Evolutionary conservation across 371 early-diverging fungal species (phyloP).

Genomic region (Rhizopus sp.): DNA sequence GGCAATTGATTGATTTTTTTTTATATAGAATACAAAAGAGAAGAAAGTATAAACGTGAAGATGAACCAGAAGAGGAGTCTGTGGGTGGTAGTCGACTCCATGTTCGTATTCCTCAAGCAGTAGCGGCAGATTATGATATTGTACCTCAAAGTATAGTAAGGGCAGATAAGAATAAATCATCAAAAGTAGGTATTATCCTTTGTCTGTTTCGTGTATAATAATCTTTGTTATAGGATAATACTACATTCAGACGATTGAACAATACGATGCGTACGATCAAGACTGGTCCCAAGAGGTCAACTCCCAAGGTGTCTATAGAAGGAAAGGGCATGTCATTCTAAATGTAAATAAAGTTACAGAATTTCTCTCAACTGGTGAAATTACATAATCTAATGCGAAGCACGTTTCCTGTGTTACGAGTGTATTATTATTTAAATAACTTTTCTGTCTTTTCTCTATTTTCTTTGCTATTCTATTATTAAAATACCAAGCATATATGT

Average conservation of each 20-base stretch:
- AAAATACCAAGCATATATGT: neutral
- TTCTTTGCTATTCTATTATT: too few species aligned
- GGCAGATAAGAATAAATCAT: conserved; percentile 27
- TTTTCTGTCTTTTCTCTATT: too few species aligned
- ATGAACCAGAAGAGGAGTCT: conserved; percentile 34
- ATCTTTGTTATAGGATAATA: conserved; percentile 24
- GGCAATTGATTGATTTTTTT: conserved; percentile 3
- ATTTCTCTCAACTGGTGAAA: too few species aligned
- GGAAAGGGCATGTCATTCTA: conserved; percentile 37
- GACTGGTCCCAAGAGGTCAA: conserved; percentile 37
- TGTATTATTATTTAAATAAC: too few species aligned
- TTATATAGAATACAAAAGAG: conserved; percentile 27
- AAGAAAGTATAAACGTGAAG: conserved; percentile 32
- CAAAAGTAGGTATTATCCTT: conserved; percentile 18
- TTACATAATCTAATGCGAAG: too few species aligned
- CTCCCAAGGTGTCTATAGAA: conserved; percentile 43
- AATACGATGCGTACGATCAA: conserved; percentile 45
- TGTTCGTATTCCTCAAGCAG: conserved; percentile 49
- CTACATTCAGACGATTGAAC: conserved; percentile 37
- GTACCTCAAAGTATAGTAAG: conserved; percentile 49
- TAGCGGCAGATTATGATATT: conserved; percentile 54
- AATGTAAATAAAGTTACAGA: neutral
- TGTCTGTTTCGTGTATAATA: neutral
- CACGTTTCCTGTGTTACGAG: too few species aligned
- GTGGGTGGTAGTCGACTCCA: conserved; percentile 25